Conservation (phyloP, 2,329 filamentous ascomycete species). For the Penicillium sp. region DNA sequence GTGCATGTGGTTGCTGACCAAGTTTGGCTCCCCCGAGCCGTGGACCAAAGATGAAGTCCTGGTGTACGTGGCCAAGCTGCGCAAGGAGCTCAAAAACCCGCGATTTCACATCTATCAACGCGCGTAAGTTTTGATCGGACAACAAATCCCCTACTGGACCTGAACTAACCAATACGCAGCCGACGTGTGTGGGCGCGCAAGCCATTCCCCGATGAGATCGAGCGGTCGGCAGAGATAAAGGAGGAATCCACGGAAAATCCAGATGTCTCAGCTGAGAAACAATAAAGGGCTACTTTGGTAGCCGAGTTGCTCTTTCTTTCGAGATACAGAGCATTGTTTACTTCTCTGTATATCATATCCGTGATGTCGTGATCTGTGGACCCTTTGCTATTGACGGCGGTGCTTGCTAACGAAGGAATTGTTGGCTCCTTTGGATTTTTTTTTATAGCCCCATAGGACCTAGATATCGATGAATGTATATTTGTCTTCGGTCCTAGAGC, state of each 20-base stretch:
- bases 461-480: too few species aligned
- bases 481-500: too few species aligned
- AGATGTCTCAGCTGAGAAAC: background rate
- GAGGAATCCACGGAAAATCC: background rate
- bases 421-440: too few species aligned
- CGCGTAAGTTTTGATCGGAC: slow-evolving; percentile 6
- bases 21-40: slow-evolving; percentile 11
- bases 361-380: background rate
- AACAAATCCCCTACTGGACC: background rate
- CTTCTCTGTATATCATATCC: background rate
- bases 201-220: slow-evolving; percentile 5
- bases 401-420: too few species aligned
- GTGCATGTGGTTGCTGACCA: slow-evolving; percentile 30
- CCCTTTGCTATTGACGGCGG: too few species aligned
- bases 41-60: slow-evolving; percentile 14
- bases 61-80: slow-evolving; percentile 14
- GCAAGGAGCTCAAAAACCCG: slow-evolving; percentile 9
- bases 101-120: slow-evolving; percentile 11
- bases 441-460: too few species aligned
- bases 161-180: background rate
- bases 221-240: background rate
- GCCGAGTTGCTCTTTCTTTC: background rate
- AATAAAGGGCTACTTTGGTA: background rate
- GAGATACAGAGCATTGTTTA: background rate
- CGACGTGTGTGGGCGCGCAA: slow-evolving; percentile 16